phyloP scores from a whole-genome alignment of 306 rosid genomes.

The Pachyrhizus erosus region DNA sequence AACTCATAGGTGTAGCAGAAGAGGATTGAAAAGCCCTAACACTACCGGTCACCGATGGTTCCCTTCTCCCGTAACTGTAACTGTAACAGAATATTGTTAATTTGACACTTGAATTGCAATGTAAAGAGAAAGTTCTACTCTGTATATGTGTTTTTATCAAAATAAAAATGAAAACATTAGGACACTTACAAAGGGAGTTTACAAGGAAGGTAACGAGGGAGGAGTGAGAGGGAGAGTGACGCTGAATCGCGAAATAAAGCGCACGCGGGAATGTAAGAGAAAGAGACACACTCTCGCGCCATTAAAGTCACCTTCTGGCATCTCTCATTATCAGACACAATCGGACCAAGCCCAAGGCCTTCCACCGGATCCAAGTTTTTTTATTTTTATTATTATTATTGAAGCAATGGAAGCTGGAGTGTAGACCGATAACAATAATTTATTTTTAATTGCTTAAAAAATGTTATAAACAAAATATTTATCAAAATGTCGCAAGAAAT shows the following conservation, averaged over 20 bases:
- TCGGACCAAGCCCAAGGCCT: background rate
- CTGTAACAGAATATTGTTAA: background rate
- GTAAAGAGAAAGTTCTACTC: background rate
- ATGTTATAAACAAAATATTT: too few species aligned
- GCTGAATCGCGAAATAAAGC: background rate
- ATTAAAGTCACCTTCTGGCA: background rate
- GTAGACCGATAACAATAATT: too few species aligned
- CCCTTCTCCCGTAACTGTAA: background rate
- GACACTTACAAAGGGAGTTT: background rate
- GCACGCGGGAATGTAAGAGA: background rate
- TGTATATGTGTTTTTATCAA: too few species aligned
- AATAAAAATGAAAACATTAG: background rate
- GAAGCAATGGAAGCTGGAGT: background rate
- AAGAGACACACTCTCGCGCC: background rate
- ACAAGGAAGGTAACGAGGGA: background rate
- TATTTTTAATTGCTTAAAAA: too few species aligned
- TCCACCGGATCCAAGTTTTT: background rate
- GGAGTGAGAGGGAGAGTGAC: background rate
- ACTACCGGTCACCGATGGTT: background rate
- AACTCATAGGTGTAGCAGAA: constrained; percentile 55
- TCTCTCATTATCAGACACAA: background rate
- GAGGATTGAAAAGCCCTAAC: constrained; percentile 43
- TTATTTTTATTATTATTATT: background rate
- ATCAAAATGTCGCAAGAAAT: background rate
- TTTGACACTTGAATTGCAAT: background rate